Conservation (phyloP, 176 grass and related monocot genomes). For the Avena sativa region DNA sequence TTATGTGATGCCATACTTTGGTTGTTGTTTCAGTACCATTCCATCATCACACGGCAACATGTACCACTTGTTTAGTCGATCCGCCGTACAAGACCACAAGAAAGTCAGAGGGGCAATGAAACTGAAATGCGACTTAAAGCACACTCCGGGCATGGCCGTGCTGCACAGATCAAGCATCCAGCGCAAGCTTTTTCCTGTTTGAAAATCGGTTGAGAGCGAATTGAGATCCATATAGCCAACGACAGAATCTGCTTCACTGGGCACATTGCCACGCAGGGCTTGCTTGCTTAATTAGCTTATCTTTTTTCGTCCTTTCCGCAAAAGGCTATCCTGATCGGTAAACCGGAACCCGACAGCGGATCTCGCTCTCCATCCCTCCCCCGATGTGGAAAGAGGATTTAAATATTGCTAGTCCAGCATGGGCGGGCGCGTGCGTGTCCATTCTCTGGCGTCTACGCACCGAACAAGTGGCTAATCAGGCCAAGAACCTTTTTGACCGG, state of each 20-base stretch:
- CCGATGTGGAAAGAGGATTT: not conserved
- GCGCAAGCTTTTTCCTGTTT: not conserved
- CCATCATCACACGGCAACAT: no score
- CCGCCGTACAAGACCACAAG: no score
- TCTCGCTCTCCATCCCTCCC: not conserved
- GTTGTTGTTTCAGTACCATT: no score
- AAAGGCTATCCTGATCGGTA: not conserved
- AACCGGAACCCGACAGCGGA: slow-evolving; percentile 1
- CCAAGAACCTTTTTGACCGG: slow-evolving; percentile 32
- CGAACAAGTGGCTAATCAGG: not conserved
- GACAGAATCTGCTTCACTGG: not conserved
- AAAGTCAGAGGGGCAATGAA: not conserved
- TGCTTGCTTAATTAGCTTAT: slow-evolving; percentile 2
- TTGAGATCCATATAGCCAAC: not conserved
- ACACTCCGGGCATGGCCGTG: not conserved
- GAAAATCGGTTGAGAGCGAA: no score
- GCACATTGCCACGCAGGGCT: not conserved
- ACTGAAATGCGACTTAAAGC: not conserved
- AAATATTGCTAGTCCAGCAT: no score
- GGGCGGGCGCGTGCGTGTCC: not conserved
- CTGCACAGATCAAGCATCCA: not conserved
- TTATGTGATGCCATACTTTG: no score
- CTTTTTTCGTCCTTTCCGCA: not conserved
- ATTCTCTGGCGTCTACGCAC: not conserved
- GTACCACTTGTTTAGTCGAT: no score